Percentiles rank a stretch among this genome's conserved stretches.
Evolutionary conservation across 257 asterid genomes (phyloP).

Genomic region (Lavandula angustifolia): DNA sequence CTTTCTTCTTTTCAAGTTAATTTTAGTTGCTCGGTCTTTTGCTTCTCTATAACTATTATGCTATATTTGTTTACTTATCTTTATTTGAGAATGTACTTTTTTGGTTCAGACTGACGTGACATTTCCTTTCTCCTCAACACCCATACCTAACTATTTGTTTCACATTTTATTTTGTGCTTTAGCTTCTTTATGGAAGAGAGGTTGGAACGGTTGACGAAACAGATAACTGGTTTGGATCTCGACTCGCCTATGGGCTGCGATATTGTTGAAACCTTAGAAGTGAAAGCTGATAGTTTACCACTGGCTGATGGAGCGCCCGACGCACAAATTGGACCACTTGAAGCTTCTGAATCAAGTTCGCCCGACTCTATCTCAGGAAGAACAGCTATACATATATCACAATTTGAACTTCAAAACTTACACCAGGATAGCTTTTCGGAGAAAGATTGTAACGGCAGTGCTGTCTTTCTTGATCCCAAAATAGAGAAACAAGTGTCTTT

Average conservation of each 20-base stretch:
- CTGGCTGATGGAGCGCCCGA: constrained; percentile 46
- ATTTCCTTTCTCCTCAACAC: constrained; percentile 23
- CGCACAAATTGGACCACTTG: constrained; percentile 46
- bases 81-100: not conserved
- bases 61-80: constrained; percentile 23
- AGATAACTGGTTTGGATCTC: constrained; percentile 61
- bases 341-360: constrained; percentile 48
- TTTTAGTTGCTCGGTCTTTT: constrained; percentile 27
- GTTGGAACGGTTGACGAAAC: constrained; percentile 77
- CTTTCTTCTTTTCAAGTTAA: not conserved
- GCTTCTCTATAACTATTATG: constrained; percentile 7
- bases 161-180: constrained; percentile 33
- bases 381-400: constrained; percentile 41
- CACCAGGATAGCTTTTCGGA: constrained; percentile 39
- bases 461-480: constrained; percentile 41
- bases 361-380: constrained; percentile 45
- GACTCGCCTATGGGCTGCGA: constrained; percentile 49
- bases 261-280: constrained; percentile 50
- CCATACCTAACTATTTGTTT: constrained; percentile 17
- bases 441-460: constrained; percentile 40
- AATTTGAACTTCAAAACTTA: constrained; percentile 44
- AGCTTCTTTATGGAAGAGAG: constrained; percentile 96
- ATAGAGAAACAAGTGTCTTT: constrained; percentile 42
- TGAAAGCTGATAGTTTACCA: constrained; percentile 40
- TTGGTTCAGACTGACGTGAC: constrained; percentile 23